Percentiles rank a stretch among this genome's conserved stretches.
phyloP scores from a whole-genome alignment of 495 filamentous ascomycete species.

The Entonaema liquescens region DNA sequence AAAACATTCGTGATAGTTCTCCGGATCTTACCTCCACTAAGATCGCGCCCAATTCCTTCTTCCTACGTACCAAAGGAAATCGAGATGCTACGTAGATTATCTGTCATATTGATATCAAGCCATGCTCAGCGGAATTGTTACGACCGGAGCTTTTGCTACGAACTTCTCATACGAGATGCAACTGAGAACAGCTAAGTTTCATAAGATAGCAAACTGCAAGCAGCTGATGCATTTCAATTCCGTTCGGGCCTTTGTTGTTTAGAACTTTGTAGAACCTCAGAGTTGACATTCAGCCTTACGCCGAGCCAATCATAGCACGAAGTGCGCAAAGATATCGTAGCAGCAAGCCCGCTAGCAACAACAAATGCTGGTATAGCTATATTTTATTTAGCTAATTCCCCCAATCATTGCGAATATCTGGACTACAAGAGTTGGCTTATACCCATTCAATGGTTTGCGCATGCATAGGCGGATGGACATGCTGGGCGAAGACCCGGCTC shows the following conservation, averaged over 20 bases:
- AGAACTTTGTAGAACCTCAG: slow-evolving; percentile 17
- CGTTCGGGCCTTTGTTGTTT: slow-evolving; percentile 16
- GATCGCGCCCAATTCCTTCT: background rate
- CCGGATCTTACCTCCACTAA: slow-evolving; percentile 22
- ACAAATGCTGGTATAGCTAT: background rate
- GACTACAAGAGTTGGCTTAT: background rate
- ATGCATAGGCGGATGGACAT: slow-evolving; percentile 13
- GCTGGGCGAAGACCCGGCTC: background rate
- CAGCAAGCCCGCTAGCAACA: background rate
- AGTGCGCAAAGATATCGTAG: slow-evolving; percentile 1
- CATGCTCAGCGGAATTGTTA: background rate
- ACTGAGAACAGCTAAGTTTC: background rate
- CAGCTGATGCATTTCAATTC: background rate
- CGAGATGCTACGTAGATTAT: background rate
- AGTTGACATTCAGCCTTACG: slow-evolving; percentile 19
- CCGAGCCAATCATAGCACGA: slow-evolving; percentile 16
- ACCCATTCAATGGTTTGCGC: background rate
- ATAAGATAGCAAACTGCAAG: slow-evolving; percentile 10
- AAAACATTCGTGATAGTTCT: background rate
- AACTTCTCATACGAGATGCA: background rate
- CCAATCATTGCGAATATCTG: slow-evolving; percentile 2
- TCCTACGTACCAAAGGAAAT: slow-evolving; percentile 7
- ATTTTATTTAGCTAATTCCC: background rate
- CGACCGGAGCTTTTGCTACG: slow-evolving; percentile 40
- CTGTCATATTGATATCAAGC: slow-evolving; percentile 12